phyloP scores from a whole-genome alignment of 768 basidiomycete genomes.

The Suillus subaureus region DNA sequence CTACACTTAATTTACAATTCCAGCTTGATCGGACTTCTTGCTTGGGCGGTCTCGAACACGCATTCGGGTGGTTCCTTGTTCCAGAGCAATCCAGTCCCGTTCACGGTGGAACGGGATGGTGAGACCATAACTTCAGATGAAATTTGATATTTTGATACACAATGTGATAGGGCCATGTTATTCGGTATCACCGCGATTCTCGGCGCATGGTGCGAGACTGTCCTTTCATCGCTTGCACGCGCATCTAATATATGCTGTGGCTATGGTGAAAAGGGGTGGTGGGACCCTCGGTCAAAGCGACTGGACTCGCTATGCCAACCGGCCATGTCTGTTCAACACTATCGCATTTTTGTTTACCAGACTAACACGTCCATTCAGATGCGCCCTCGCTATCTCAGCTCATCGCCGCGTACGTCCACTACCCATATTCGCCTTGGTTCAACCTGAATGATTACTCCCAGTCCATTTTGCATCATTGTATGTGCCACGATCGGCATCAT shows the following conservation, averaged over 20 bases:
- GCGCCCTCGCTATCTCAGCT: conserved; percentile 2
- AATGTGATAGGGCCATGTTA: conserved; percentile 2
- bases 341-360: background rate
- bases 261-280: background rate
- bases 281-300: background rate
- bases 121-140: background rate
- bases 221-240: background rate
- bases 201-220: background rate
- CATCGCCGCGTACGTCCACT: background rate
- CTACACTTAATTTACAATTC: conserved; percentile 4
- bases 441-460: conserved; percentile 13
- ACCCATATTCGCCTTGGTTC: background rate
- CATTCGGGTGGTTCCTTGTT: conserved; percentile 19
- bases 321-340: background rate
- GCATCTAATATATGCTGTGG: background rate
- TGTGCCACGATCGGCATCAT: conserved; percentile 20
- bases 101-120: conserved; percentile 5
- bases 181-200: conserved; percentile 1
- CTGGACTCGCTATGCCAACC: conserved; percentile 2
- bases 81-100: conserved; percentile 13
- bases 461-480: conserved; percentile 18
- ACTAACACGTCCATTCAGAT: background rate
- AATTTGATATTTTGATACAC: background rate
- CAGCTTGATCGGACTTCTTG: conserved; percentile 22
- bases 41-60: conserved; percentile 18